Evolutionary conservation across 345 rosid species (phyloP).

Genomic region (Gossypium arboreum): DNA sequence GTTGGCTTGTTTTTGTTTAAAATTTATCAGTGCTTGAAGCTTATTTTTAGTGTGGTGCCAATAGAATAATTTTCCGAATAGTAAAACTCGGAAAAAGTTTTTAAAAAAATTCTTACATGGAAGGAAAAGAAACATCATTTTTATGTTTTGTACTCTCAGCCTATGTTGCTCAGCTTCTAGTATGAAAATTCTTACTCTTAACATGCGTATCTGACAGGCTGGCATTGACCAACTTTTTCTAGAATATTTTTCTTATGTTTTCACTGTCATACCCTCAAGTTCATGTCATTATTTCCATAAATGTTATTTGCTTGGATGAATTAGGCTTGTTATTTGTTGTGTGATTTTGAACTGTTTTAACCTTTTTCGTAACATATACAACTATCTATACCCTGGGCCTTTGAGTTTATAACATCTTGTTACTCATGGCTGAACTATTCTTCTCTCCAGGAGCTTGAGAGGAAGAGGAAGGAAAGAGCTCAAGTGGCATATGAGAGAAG

Average conservation of each 20-base stretch:
- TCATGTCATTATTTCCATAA: background rate
- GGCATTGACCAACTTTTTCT: background rate
- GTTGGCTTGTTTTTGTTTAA: too few relatives aligned
- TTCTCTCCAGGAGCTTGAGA: conserved; percentile 50
- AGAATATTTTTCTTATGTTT: background rate
- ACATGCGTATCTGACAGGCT: background rate
- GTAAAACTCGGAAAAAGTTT: too few relatives aligned
- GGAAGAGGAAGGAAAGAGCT: conserved; percentile 58
- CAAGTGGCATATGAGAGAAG: conserved; percentile 52
- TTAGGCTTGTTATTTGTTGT: too few relatives aligned
- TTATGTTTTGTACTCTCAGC: background rate
- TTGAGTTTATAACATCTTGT: background rate
- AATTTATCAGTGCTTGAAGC: too few relatives aligned
- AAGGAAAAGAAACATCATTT: too few relatives aligned
- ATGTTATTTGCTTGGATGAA: too few relatives aligned
- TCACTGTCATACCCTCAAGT: background rate
- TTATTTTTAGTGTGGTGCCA: too few relatives aligned
- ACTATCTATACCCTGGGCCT: background rate
- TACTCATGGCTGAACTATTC: background rate
- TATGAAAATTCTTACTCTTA: background rate
- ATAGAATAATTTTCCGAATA: too few relatives aligned
- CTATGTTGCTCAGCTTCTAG: background rate
- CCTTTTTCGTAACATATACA: background rate
- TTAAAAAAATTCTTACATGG: too few relatives aligned
- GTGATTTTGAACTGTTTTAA: too few relatives aligned